These are phyloP conservation scores for Xylariaceae sp. DNA, from an alignment of 2,329 filamentous ascomycete genomes.

Conservation along the genomic window DNA sequence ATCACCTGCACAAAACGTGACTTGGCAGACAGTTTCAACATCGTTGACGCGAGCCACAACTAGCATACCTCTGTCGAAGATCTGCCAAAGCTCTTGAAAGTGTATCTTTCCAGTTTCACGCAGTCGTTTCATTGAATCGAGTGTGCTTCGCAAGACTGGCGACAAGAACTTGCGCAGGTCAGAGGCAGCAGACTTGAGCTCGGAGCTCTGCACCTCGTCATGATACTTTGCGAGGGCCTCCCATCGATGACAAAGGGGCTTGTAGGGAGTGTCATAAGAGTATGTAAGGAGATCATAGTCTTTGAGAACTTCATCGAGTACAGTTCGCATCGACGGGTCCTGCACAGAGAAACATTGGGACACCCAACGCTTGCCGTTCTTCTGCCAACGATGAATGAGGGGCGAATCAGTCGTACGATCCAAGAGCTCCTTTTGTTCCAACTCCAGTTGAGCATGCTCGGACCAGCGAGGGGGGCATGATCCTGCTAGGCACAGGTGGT, in stretches of 20 bases:
- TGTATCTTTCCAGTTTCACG: constrained; percentile 30
- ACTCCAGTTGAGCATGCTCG: constrained; percentile 26
- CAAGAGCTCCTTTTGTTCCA: constrained; percentile 27
- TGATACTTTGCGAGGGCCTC: constrained; percentile 22
- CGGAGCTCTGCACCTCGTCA: neutral
- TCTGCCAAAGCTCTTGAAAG: constrained; percentile 35
- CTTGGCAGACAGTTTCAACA: constrained; percentile 36
- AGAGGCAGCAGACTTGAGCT: constrained; percentile 14
- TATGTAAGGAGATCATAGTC: constrained; percentile 35
- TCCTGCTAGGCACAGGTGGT: constrained; percentile 23
- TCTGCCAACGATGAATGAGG: constrained; percentile 34
- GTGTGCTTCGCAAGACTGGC: constrained; percentile 29
- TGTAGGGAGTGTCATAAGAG: constrained; percentile 34
- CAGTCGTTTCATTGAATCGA: constrained; percentile 27
- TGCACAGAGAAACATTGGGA: constrained; percentile 34
- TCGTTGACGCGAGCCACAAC: constrained; percentile 33
- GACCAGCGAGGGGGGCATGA: constrained; percentile 31
- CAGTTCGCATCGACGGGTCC: constrained; percentile 28
- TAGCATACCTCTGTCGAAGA: constrained; percentile 34
- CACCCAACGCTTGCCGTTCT: constrained; percentile 30
- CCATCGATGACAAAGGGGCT: constrained; percentile 38
- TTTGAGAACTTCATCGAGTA: constrained; percentile 29
- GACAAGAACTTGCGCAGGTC: constrained; percentile 31
- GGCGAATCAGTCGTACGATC: constrained; percentile 23
- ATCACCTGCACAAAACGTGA: constrained; percentile 27